Conservation (phyloP, 2,329 filamentous ascomycete genomes). For the Dryadomyces quercivorus region DNA sequence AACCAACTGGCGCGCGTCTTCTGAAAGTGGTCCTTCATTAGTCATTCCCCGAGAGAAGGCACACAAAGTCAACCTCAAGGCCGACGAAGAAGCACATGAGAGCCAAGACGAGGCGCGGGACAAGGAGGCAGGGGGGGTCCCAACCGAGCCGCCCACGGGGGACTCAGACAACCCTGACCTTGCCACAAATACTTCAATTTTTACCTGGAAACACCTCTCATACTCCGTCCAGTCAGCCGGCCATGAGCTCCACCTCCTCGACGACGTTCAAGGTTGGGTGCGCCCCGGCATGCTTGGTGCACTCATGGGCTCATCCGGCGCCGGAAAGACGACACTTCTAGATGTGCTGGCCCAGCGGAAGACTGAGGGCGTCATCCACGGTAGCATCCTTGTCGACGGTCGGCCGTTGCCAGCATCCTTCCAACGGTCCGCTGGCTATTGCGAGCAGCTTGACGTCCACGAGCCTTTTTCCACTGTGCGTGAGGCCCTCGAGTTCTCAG, state of each 20-base stretch:
- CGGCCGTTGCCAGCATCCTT: conserved; percentile 61
- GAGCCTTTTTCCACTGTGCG: conserved; percentile 60
- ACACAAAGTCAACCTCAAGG: conserved; percentile 1
- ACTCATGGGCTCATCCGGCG: conserved; percentile 71
- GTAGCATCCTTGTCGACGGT: conserved; percentile 66
- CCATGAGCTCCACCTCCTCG: conserved; percentile 56
- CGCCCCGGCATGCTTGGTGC: conserved; percentile 69
- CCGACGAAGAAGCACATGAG: neutral
- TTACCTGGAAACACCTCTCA: conserved; percentile 62
- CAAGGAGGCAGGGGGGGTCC: neutral
- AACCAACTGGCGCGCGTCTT: conserved; percentile 4
- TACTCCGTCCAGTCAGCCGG: conserved; percentile 54
- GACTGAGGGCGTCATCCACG: conserved; percentile 62
- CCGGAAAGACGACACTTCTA: conserved; percentile 75
- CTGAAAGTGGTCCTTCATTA: conserved; percentile 5
- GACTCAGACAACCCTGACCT: conserved; percentile 20
- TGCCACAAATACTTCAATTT: conserved; percentile 52
- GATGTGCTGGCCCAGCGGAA: conserved; percentile 73
- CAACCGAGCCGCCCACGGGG: neutral
- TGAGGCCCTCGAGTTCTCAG: conserved; percentile 64
- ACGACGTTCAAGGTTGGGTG: conserved; percentile 74
- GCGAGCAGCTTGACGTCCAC: conserved; percentile 72
- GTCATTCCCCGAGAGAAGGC: conserved; percentile 10
- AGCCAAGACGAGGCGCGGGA: neutral
- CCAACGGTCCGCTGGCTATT: conserved; percentile 69